Evolutionary conservation across 2,329 filamentous ascomycete genomes (phyloP).

Genomic region (Colletotrichum shisoi): DNA sequence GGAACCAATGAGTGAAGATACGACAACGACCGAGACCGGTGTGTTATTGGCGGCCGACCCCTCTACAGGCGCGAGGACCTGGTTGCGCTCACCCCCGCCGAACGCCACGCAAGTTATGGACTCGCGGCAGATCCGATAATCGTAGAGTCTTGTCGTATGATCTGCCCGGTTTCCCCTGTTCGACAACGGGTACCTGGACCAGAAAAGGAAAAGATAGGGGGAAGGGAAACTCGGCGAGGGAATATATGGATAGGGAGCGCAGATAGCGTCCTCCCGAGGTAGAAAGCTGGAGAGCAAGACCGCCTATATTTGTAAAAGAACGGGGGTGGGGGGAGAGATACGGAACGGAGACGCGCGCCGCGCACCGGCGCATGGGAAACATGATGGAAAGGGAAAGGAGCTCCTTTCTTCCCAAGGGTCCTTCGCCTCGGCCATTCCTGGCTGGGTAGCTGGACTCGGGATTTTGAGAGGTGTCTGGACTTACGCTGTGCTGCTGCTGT

Average conservation of each 20-base stretch:
- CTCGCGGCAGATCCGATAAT: background rate
- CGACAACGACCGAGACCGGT: constrained; percentile 25
- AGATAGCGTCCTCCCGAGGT: constrained; percentile 17
- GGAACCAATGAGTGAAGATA: background rate
- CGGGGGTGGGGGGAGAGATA: background rate
- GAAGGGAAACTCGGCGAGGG: constrained; percentile 10
- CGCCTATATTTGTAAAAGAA: constrained; percentile 8
- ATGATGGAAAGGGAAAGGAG: constrained; percentile 10
- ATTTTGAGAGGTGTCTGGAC: too few relatives aligned
- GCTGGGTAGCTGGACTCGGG: background rate
- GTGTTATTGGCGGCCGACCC: constrained; percentile 4
- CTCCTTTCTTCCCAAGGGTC: constrained; percentile 13
- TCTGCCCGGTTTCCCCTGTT: constrained; percentile 3
- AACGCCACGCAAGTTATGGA: background rate
- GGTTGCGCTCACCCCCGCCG: constrained; percentile 14
- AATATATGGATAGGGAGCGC: constrained; percentile 17
- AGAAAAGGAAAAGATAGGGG: constrained; percentile 6
- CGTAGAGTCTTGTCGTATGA: constrained; percentile 9
- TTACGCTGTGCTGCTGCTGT: too few relatives aligned
- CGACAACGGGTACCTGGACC: background rate
- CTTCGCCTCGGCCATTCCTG: background rate
- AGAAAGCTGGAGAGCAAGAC: constrained; percentile 32
- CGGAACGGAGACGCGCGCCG: constrained; percentile 1
- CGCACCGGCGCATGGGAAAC: constrained; percentile 11
- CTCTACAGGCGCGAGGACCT: background rate